Conservation (phyloP, 139 green algal genomes). For the Gonium pectorale region DNA sequence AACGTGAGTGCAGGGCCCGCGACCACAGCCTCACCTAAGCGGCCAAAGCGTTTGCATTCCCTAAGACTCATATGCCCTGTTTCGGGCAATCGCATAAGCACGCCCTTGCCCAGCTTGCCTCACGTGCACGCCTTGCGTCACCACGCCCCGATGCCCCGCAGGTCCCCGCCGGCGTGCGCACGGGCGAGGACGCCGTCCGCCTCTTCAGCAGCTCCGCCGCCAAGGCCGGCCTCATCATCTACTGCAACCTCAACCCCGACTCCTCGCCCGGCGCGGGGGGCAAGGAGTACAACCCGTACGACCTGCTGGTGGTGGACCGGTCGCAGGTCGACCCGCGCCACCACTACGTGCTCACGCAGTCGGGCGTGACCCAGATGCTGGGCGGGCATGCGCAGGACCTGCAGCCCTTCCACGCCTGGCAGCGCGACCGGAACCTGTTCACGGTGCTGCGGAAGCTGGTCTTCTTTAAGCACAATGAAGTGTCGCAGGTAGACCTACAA, state of each 20-base stretch:
- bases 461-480: conserved; percentile 55
- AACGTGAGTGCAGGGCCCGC: no score
- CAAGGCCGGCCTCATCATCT: conserved; percentile 58
- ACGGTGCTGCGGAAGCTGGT: conserved; percentile 61
- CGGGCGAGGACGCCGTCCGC: conserved; percentile 52
- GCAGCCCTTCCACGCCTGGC: conserved; percentile 55
- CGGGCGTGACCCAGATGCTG: conserved; percentile 47
- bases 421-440: conserved; percentile 57
- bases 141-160: neutral
- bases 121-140: no score
- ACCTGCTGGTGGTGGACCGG: conserved; percentile 53
- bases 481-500: conserved; percentile 57
- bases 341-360: conserved; percentile 58
- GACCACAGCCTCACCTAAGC: no score
- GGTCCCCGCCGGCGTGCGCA: conserved; percentile 41
- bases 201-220: conserved; percentile 53
- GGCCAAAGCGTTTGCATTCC: no score
- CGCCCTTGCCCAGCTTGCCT: no score
- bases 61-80: no score
- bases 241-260: conserved; percentile 57
- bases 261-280: neutral
- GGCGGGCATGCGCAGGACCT: conserved; percentile 47
- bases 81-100: no score
- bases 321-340: conserved; percentile 37
- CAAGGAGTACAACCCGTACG: conserved; percentile 62